Percentiles rank a stretch among this genome's conserved stretches.
These are phyloP conservation scores for Helenozyma rhizophorensis DNA, from an alignment of 805 yeast species.

Conservation along the genomic window DNA sequence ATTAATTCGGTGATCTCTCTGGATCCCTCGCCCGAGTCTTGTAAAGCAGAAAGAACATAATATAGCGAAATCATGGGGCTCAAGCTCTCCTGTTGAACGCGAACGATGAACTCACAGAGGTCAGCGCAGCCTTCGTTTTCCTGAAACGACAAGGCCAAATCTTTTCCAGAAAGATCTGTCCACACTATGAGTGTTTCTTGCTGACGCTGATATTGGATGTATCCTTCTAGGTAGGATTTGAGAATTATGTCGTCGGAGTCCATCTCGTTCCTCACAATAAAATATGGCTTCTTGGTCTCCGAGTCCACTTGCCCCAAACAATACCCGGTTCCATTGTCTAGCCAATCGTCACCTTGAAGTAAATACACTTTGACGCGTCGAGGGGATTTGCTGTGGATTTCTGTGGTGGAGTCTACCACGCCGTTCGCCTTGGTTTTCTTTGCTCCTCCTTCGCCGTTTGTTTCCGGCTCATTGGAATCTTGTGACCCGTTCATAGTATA, in stretches of 20 bases:
- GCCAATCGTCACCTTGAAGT: conserved; percentile 78
- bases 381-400: conserved; percentile 32
- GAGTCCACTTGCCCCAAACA: conserved; percentile 63
- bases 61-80: conserved; percentile 64
- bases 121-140: conserved; percentile 86
- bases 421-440: too few relatives aligned
- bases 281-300: conserved; percentile 43
- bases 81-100: conserved; percentile 51
- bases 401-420: too few relatives aligned
- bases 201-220: conserved; percentile 84
- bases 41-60: conserved; percentile 46
- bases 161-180: conserved; percentile 73
- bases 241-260: conserved; percentile 56
- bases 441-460: background rate
- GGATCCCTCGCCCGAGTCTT: conserved; percentile 15
- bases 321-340: conserved; percentile 88
- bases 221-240: conserved; percentile 64
- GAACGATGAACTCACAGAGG: conserved; percentile 74
- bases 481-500: too few relatives aligned
- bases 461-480: background rate
- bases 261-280: conserved; percentile 70
- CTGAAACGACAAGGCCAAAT: conserved; percentile 87
- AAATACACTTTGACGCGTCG: conserved; percentile 90
- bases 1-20: conserved; percentile 67
- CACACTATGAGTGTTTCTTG: conserved; percentile 93